These are phyloP conservation scores for Hymenotorrendiella dingleyae DNA, from an alignment of 2,329 filamentous ascomycete species.

Conservation along the genomic window DNA sequence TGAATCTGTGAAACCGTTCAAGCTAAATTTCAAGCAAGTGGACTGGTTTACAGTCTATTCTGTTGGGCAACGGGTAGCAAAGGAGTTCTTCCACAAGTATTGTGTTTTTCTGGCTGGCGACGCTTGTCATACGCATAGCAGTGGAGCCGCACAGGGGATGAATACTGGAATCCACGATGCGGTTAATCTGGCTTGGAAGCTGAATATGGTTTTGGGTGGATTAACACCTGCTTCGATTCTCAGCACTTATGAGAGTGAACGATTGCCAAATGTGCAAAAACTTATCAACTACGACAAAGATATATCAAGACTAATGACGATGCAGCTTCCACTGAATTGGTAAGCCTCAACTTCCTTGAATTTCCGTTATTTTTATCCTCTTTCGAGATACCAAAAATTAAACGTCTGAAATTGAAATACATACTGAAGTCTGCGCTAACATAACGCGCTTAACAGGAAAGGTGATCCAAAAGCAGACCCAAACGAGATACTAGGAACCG, in stretches of 20 bases:
- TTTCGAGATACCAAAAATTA: too few relatives aligned
- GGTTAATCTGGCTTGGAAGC: conserved; percentile 57
- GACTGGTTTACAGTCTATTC: conserved; percentile 55
- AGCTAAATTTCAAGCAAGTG: conserved; percentile 35
- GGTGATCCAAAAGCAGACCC: conserved; percentile 37
- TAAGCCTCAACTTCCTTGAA: too few relatives aligned
- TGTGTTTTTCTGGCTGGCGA: conserved; percentile 52
- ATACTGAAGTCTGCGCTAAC: too few relatives aligned
- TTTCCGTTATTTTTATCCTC: too few relatives aligned
- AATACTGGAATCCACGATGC: conserved; percentile 54
- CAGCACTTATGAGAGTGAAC: conserved; percentile 48
- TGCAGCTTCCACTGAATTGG: conserved; percentile 34
- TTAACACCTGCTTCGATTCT: conserved; percentile 39
- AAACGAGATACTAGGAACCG: conserved; percentile 44
- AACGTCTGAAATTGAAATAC: too few relatives aligned
- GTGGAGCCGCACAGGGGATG: conserved; percentile 57
- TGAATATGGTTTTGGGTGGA: conserved; percentile 43
- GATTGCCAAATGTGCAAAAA: conserved; percentile 36
- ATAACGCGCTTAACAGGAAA: too few relatives aligned
- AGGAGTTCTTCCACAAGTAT: conserved; percentile 49
- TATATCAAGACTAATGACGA: conserved; percentile 36
- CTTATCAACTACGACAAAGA: conserved; percentile 37
- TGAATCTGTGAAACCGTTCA: conserved; percentile 37
- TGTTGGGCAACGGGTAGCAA: conserved; percentile 54
- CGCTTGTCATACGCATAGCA: conserved; percentile 54